Evolutionary conservation across 108 stramenopile species (phyloP), one percentile per base, ranked within the genome.

Genomic region (Aureococcus anophagefferens): DNA sequence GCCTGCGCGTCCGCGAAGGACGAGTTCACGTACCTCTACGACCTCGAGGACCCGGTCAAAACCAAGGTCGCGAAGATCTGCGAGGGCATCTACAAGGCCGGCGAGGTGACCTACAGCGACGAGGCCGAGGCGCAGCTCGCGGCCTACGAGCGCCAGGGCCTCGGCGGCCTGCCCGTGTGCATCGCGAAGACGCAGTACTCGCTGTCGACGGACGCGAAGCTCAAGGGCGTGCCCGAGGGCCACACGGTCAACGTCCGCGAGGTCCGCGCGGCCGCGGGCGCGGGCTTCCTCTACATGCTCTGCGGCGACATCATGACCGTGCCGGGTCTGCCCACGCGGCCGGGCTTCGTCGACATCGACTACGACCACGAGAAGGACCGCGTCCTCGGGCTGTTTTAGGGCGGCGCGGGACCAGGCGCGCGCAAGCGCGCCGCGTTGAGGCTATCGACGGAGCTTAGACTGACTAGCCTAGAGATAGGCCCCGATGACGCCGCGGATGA

Each of bases 261-360:
- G 66, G 90, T 96, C 69, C 90, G 96, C 30, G 90, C 89, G 65
- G 93, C 93, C 65, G 94, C 91, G 35, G 98, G 98, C 3, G 98
- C 96, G 25, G 98, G 98, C 14, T 97, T 97, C 74, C 75, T 99
- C 32, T 96, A 96, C 77, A 90, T 93, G 17, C 91, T 98, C 72
- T 94, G 93, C 68, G 97, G 97, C 28, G 94, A 96, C 66, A 98
- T 99, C 67, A 98, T 96, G 93, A 99, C 98, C 15, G 94, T 99
- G 69, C 98, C 98, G 14, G 98, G 98, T 14, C 84, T 99, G 0
- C 93, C 96, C 4, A 99, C 98, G 11, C 76, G 96, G 44, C 98
- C 98, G n/a, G 98, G 96, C 35, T 99, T 98, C 79, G 95, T 99
- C 0, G 98, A 99, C 72, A 86, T 99, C 65, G 90, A 95, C 51